Evolutionary conservation across 2,329 filamentous ascomycete genomes (phyloP), one percentile per base, ranked within the genome.

Genomic region (Pseudocercospora vitis): DNA sequence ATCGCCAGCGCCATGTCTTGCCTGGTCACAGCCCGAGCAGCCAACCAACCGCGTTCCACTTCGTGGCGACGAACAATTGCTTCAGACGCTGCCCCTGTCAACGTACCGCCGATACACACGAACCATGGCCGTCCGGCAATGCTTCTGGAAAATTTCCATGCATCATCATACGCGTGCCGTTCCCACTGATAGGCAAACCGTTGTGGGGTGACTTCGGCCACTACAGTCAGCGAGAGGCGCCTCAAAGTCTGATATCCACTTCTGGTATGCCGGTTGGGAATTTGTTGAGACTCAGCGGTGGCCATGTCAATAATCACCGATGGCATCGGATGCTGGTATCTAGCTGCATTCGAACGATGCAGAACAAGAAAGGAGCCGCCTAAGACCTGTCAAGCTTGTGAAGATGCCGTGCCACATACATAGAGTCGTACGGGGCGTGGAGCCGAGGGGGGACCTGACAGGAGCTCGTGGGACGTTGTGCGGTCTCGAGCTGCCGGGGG

Each of bases 111-210:
- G 18, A 1, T 14, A 7, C 16, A 14, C 33, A 21, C 35, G 35
- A 39, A 21, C 35, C 35, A 39, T 39, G 14, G 21, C 35, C 7
- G 35, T 18, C 18, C 35, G 35, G 35, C 18, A 39, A 39, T 19
- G 35, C 35, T 39, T 39, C 35, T 18, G 21, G 35, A 39, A 39
- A 9, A 19, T 39, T 39, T 39, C 35, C 35, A 39, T 39, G 35
- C 35, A 39, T 39, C n/a, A n/a, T n/a, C n/a, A 39, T 9, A 19
- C 14, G 14, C 7, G 35, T 19, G 2, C 5, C 26, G 26, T 16
- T 11, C 33, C 18, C n/a, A 9, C 35, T 21, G 35, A 39, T 39
- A 39, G 26, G 26, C 26, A 29, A 29, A 29, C 26, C 11, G 26
- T 29, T 29, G 26, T 29, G 26, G 26, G 26, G 26, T 29, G 26